Evolutionary conservation across 2,329 filamentous ascomycete genomes (phyloP), one percentile per base, ranked within the genome.

Genomic region (Pseudopyrenochaeta lycopersici): DNA sequence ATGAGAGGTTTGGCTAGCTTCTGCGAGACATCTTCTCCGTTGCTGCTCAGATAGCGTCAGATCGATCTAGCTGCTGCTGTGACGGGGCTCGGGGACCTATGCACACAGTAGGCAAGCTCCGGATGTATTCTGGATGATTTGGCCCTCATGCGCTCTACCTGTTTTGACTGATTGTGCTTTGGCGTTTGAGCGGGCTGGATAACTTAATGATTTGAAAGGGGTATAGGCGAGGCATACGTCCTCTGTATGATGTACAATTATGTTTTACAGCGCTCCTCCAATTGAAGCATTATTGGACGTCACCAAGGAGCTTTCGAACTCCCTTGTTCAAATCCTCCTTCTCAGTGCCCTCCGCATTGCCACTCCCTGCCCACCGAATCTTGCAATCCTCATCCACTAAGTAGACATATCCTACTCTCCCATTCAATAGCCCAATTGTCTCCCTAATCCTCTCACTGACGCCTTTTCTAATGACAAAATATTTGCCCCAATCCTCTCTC

Each of bases 321-420:
- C 88, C 87, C 72, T 81, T 90, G 35, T 85, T 84, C 70, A 96
- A 72, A 36, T 86, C 84, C 47, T 88, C 83, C 60, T 81, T 83
- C 79, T 96, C 91, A 15, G 84, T 84, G 0, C 83, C 83, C 57
- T 87, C 82, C 40, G 88, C 86, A 41, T 82, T 73, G 11, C 88
- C 91, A 68, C 92, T 96, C 3, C 91, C 95, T 0, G 94, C 95
- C 95, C 95, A 99, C 51, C 95, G 85, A 64, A 99, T 96, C 77
- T 88, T 90, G 75, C 92, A 97, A 60, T 93, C 83, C 58, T 88
- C 82, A 74, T 99, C 95, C 53, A 99, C 82, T 42, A 99, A 82
- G 76, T 97, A 99, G 4, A 93, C 89, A 78, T 97, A 98, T 32
- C 93, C 94, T 30, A 97, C 94, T 77, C 93, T 96, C 63, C 87